Conservation (phyloP, 2,329 filamentous ascomycete genomes). For the Penicillium nordicum region DNA sequence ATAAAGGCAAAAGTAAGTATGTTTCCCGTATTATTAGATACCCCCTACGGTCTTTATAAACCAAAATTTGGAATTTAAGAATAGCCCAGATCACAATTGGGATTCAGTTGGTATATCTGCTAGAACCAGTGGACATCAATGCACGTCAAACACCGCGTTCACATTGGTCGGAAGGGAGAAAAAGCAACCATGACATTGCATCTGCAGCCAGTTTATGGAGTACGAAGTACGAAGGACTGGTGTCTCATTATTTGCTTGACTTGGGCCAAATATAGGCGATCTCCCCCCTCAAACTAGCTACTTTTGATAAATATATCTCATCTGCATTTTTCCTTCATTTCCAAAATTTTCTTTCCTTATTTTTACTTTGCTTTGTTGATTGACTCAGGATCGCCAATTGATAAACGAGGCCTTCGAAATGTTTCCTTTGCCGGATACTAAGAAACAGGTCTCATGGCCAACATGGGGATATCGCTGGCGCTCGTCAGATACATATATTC, state of each 20-base stretch:
- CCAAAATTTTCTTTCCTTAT: not conserved
- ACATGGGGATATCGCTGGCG: constrained; percentile 16
- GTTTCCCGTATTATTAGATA: not conserved
- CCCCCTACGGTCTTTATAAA: not conserved
- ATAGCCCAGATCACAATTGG: not conserved
- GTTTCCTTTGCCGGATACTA: not conserved
- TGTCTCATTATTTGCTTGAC: not conserved
- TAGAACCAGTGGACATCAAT: not conserved
- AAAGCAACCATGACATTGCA: not conserved
- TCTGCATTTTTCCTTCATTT: not conserved
- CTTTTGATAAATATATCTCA: not conserved
- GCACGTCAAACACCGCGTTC: not conserved
- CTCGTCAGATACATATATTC: constrained; percentile 19
- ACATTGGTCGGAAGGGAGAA: not conserved
- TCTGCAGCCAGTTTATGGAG: not conserved
- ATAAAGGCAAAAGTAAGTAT: not conserved
- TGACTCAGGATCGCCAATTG: not conserved
- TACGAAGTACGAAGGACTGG: not conserved
- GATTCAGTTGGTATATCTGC: not conserved
- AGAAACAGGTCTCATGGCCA: not conserved
- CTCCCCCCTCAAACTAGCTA: no score
- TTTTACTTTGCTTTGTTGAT: not conserved
- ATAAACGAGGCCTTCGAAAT: not conserved
- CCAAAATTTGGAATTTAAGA: not conserved
- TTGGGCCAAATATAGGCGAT: not conserved